Percentiles rank a stretch among this genome's conserved stretches.
Evolutionary conservation across 1,284 basidiomycete genomes (phyloP).

Genomic region (Athelia psychrophila): DNA sequence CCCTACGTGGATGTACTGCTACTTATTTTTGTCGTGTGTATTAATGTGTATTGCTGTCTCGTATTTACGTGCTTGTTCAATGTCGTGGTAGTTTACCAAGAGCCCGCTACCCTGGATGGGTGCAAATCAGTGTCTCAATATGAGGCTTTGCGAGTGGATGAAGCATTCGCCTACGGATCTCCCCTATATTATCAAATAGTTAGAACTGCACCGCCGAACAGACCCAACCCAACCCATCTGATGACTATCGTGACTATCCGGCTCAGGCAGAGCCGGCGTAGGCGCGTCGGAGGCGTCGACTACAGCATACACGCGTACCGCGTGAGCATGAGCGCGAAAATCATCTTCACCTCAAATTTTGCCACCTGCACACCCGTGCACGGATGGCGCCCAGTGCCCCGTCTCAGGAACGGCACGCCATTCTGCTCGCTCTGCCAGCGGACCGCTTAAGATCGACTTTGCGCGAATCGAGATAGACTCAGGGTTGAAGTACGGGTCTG

Average conservation of each 20-base stretch:
- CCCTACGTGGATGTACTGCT: too few relatives aligned
- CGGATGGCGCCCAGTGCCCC: slow-evolving; percentile 34
- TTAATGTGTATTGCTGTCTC: too few relatives aligned
- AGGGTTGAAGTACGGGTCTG: slow-evolving; percentile 29
- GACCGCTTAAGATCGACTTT: slow-evolving; percentile 32
- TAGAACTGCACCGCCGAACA: background rate
- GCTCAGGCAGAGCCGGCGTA: slow-evolving; percentile 18
- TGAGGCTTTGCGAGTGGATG: background rate
- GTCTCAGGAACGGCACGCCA: slow-evolving; percentile 27
- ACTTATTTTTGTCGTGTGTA: too few relatives aligned
- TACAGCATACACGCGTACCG: slow-evolving; percentile 29
- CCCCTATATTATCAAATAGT: background rate
- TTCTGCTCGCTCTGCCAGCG: slow-evolving; percentile 26
- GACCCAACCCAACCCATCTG: slow-evolving; percentile 10
- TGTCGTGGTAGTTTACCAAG: too few relatives aligned
- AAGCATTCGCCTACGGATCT: background rate
- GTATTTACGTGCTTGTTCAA: too few relatives aligned
- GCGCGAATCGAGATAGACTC: slow-evolving; percentile 28
- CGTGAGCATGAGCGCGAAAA: slow-evolving; percentile 27
- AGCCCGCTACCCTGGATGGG: too few relatives aligned
- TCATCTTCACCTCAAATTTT: slow-evolving; percentile 35
- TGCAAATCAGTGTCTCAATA: too few relatives aligned
- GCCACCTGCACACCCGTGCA: slow-evolving; percentile 33
- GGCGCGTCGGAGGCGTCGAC: slow-evolving; percentile 25
- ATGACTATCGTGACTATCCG: slow-evolving; percentile 25